Percentiles rank a stretch among this genome's conserved stretches.
Evolutionary conservation across 2,329 filamentous ascomycete genomes (phyloP).

Genomic region (Coleophoma crateriformis): DNA sequence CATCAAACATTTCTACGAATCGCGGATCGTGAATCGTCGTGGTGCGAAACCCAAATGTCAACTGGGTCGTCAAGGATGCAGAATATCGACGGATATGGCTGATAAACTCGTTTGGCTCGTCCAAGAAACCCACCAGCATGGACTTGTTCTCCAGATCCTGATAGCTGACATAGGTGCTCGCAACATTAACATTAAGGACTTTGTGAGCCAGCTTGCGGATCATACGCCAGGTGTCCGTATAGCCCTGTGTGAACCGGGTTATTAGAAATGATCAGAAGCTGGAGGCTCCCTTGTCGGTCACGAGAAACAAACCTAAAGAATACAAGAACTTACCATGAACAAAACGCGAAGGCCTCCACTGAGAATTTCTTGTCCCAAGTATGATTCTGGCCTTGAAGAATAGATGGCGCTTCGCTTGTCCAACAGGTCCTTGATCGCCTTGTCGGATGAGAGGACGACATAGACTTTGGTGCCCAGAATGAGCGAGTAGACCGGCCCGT

Average conservation of each 20-base stretch:
- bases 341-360: slow-evolving; percentile 38
- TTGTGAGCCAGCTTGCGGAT: slow-evolving; percentile 38
- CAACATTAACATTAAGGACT: slow-evolving; percentile 17
- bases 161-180: slow-evolving; percentile 28
- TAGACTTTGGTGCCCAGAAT: slow-evolving; percentile 12
- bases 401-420: slow-evolving; percentile 14
- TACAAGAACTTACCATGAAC: slow-evolving; percentile 32
- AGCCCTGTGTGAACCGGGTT: no score
- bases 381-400: slow-evolving; percentile 6
- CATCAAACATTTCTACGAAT: slow-evolving; percentile 32
- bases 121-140: slow-evolving; percentile 38
- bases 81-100: slow-evolving; percentile 39
- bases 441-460: slow-evolving; percentile 10
- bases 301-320: slow-evolving; percentile 10
- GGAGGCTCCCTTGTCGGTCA: neutral
- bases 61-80: slow-evolving; percentile 38
- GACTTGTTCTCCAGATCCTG: slow-evolving; percentile 42
- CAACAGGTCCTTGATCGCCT: slow-evolving; percentile 12
- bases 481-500: slow-evolving; percentile 25
- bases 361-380: slow-evolving; percentile 21
- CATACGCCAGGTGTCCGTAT: slow-evolving; percentile 28
- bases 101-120: slow-evolving; percentile 35
- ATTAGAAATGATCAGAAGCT: no score
- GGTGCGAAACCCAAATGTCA: slow-evolving; percentile 32
- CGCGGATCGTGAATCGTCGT: slow-evolving; percentile 26